Evolutionary conservation across 2,329 filamentous ascomycete species (phyloP).

Genomic region (Chaetomium strumarium): DNA sequence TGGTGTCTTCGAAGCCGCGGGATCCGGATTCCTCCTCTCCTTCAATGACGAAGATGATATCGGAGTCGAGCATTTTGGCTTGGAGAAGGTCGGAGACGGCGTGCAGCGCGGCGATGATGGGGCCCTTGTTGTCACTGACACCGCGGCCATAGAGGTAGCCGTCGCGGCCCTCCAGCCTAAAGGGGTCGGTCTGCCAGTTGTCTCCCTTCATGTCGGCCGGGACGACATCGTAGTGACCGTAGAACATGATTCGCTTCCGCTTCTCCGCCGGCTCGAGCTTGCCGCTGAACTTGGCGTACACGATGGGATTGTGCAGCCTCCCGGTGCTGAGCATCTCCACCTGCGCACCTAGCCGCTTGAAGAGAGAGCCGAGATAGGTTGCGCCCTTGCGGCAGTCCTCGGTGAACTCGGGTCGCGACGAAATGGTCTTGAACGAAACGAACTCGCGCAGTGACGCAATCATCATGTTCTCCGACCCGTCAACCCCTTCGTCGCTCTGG

Average conservation of each 20-base stretch:
- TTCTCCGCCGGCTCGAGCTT: slow-evolving; percentile 59
- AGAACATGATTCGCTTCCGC: slow-evolving; percentile 87
- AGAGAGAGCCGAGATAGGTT: slow-evolving; percentile 81
- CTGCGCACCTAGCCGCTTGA: slow-evolving; percentile 84
- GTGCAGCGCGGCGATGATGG: slow-evolving; percentile 88
- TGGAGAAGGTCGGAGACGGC: slow-evolving; percentile 85
- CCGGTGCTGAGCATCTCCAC: slow-evolving; percentile 86
- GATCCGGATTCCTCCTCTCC: slow-evolving; percentile 96
- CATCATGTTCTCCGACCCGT: slow-evolving; percentile 48
- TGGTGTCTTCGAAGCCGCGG: slow-evolving; percentile 78
- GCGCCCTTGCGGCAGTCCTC: slow-evolving; percentile 91
- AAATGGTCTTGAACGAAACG: slow-evolving; percentile 86
- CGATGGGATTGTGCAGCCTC: slow-evolving; percentile 75
- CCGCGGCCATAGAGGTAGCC: slow-evolving; percentile 93
- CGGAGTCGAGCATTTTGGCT: slow-evolving; percentile 75
- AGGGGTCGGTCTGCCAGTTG: slow-evolving; percentile 85
- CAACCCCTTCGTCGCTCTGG: slow-evolving; percentile 31
- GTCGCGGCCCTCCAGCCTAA: slow-evolving; percentile 80
- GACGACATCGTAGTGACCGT: slow-evolving; percentile 97
- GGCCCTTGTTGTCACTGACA: slow-evolving; percentile 97
- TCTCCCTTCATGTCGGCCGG: slow-evolving; percentile 74
- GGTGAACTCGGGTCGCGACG: slow-evolving; percentile 75
- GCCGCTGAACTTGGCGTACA: slow-evolving; percentile 80
- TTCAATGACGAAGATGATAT: slow-evolving; percentile 91
- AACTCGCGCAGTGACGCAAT: slow-evolving; percentile 76